A percentile compares a stretch with the other conserved stretches of the same genome.
Evolutionary conservation across 768 basidiomycete genomes (phyloP).

Genomic region (Trametes sanguinea): DNA sequence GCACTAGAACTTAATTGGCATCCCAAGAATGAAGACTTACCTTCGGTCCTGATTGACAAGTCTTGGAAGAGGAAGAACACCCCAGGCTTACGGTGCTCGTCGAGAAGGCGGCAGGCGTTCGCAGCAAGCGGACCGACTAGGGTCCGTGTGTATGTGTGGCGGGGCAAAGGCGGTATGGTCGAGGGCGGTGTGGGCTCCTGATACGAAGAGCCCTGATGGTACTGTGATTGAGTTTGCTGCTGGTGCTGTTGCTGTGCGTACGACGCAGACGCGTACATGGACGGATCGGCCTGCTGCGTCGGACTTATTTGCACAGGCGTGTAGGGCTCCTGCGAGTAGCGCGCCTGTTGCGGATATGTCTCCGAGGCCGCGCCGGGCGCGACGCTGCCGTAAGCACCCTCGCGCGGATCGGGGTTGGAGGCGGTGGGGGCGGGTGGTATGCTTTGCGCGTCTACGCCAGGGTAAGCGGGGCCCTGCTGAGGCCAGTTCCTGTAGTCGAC

Average conservation of each 20-base stretch:
- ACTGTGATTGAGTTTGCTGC: constrained; percentile 29
- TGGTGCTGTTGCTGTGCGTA: constrained; percentile 38
- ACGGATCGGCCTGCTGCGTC: constrained; percentile 35
- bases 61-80: constrained; percentile 97
- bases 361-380: constrained; percentile 20
- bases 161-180: constrained; percentile 51
- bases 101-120: constrained; percentile 80
- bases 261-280: constrained; percentile 34
- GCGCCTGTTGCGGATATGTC: constrained; percentile 18
- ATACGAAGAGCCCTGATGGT: constrained; percentile 28
- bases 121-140: constrained; percentile 88
- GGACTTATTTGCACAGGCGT: constrained; percentile 27
- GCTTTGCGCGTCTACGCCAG: constrained; percentile 24
- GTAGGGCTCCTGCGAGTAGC: constrained; percentile 26
- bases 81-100: constrained; percentile 83
- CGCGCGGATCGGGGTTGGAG: constrained; percentile 22
- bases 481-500: constrained; percentile 31
- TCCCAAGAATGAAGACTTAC: constrained; percentile 39
- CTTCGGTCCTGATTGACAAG: constrained; percentile 91
- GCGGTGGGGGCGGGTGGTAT: constrained; percentile 19
- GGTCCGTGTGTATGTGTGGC: constrained; percentile 80
- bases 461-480: constrained; percentile 21
- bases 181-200: constrained; percentile 33
- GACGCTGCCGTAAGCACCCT: constrained; percentile 23
- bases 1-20: constrained; percentile 20